A percentile compares a stretch with the other conserved stretches of the same genome.
Evolutionary conservation across 257 asterid species (phyloP).

Genomic region (Linaria vulgaris): DNA sequence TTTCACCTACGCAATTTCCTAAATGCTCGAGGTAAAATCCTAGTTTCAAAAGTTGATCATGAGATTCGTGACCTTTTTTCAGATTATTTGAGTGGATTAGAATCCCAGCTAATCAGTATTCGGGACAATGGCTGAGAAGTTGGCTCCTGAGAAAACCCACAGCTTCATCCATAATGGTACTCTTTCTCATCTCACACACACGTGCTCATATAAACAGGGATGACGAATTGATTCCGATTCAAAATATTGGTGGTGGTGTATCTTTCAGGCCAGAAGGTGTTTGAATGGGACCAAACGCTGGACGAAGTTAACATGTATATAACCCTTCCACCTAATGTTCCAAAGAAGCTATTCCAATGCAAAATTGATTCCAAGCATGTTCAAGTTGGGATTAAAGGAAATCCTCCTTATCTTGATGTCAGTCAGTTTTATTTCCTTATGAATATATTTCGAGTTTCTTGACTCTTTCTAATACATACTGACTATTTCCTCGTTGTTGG

Average conservation of each 20-base stretch:
- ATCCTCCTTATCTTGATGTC: slow-evolving; percentile 89
- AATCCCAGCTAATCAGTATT: not conserved
- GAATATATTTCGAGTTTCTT: not conserved
- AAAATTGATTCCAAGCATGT: slow-evolving; percentile 75
- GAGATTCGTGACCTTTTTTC: no score
- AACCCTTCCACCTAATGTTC: slow-evolving; percentile 75
- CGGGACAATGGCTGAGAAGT: slow-evolving; percentile 72
- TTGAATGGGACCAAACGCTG: slow-evolving; percentile 97
- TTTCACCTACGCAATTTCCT: no score
- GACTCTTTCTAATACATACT: not conserved
- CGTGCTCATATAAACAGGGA: not conserved
- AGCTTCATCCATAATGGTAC: slow-evolving; percentile 74
- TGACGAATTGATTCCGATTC: not conserved
- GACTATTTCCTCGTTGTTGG: slow-evolving; percentile 5
- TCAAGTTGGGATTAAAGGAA: slow-evolving; percentile 96
- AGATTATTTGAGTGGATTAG: not conserved
- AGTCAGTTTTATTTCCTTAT: slow-evolving; percentile 13
- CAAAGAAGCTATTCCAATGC: slow-evolving; percentile 76
- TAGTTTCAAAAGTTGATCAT: no score
- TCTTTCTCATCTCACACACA: not conserved
- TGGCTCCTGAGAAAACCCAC: slow-evolving; percentile 75
- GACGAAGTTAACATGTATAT: slow-evolving; percentile 96
- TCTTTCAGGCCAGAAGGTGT: slow-evolving; percentile 80
- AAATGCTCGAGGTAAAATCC: no score
- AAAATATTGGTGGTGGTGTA: slow-evolving; percentile 10